Percentiles rank a stretch among this genome's conserved stretches.
Conservation (phyloP, 805 yeast genomes). For the Monosporozyma servazzii region DNA sequence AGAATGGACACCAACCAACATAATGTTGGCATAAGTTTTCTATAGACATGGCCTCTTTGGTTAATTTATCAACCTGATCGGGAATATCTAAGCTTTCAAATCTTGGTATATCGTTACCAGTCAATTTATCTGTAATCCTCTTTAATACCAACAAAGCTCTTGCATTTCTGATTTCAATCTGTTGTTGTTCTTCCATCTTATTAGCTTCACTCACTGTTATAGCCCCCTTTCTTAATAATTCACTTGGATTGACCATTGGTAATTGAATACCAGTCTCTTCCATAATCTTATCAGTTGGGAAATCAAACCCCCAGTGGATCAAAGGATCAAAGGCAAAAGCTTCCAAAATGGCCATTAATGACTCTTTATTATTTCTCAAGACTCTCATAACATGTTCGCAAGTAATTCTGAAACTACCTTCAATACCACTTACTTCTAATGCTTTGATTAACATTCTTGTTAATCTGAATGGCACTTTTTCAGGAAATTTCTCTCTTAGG, state of each 20-base stretch:
- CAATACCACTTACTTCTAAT: constrained; percentile 98
- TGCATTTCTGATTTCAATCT: constrained; percentile 68
- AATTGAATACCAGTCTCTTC: constrained; percentile 57
- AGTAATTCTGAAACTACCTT: constrained; percentile 92
- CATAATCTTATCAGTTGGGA: constrained; percentile 71
- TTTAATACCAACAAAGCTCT: constrained; percentile 85
- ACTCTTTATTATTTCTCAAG: constrained; percentile 85
- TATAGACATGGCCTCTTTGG: constrained; percentile 92
- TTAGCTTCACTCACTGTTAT: constrained; percentile 72
- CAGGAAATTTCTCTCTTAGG: constrained; percentile 92
- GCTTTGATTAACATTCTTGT: constrained; percentile 97
- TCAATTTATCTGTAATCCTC: constrained; percentile 83
- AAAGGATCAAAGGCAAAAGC: constrained; percentile 98
- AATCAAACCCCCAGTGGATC: constrained; percentile 96
- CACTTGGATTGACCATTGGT: constrained; percentile 58
- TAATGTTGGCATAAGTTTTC: constrained; percentile 95
- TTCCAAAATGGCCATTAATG: constrained; percentile 93
- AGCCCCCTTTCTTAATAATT: constrained; percentile 59
- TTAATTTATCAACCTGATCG: constrained; percentile 84
- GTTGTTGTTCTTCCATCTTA: constrained; percentile 57
- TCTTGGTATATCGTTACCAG: constrained; percentile 86
- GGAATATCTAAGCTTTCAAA: constrained; percentile 66
- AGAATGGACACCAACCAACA: constrained; percentile 98
- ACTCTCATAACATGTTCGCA: constrained; percentile 97
- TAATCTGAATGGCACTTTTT: constrained; percentile 92